Base-by-base conservation (phyloP, 1,139 yeast genomes). In the Geotrichum fermentans region DNA sequence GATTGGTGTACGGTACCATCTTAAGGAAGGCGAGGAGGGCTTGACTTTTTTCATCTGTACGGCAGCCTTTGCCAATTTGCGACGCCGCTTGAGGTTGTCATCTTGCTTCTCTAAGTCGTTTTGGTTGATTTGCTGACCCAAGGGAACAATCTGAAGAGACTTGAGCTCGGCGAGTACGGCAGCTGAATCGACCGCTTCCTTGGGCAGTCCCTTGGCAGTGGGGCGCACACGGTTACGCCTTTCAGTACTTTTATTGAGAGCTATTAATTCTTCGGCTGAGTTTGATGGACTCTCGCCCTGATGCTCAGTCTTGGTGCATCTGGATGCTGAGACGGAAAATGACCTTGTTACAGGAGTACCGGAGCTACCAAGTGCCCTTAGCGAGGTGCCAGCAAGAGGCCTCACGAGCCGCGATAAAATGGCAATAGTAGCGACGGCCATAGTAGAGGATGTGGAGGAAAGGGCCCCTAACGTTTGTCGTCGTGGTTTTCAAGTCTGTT, bases 1-100 rank as follows among this genome's bases (percentile, higher is more conserved):
- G 10, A 89, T 75, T 40, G 97, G 97, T 58, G 83, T 79, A 62
- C 87, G 78, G 73, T 80, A 87, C 86, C 96, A 89, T 61, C 97
- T 80, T 55, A 89, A 71, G 61, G 95, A 92, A 1, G 96, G 97
- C 41, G 92, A 83, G 33, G 82, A 79, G 47, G 94, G 92, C 59
- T 87, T 88, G 59, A 81, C 78, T 53, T 78, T 75, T 68, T 84
- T 87, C 74, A 89, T 75, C 60, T 76, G 77, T 40, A 85, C 87
- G 51, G 78, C 76, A 43, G 84, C 81, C 63, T 82, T 78, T 51
- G 86, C 77, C 56, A 87, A 74, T 64, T 82, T 83, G 47, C 85
- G 74, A 68, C 89, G 92, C 65, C 84, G 76, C 58, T 78, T 78
- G 62, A 82, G 79, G 55, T 80, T 74, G 52, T 73, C 78, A 68